phyloP scores from a whole-genome alignment of 805 yeast genomes.

The Candida saitoana region DNA sequence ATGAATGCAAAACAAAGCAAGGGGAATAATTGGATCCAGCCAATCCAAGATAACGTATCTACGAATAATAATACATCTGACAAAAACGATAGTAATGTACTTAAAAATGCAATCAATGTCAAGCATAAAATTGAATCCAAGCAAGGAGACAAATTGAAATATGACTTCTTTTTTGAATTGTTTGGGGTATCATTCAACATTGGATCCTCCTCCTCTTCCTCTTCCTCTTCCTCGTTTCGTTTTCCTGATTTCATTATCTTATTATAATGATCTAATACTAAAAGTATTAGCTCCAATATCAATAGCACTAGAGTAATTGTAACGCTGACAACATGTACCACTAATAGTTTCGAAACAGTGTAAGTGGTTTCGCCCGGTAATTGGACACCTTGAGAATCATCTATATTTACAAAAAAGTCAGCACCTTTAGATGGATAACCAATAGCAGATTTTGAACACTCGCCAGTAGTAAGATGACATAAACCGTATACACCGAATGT shows the following conservation, averaged over 20 bases:
- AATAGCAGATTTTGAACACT: conserved; percentile 31
- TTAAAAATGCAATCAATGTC: conserved; percentile 64
- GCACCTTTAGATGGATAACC: conserved; percentile 32
- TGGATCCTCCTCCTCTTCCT: background rate
- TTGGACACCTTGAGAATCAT: conserved; percentile 21
- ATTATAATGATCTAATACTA: conserved; percentile 8
- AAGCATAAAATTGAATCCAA: conserved; percentile 52
- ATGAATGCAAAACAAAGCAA: conserved; percentile 61
- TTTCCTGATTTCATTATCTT: conserved; percentile 3
- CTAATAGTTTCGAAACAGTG: conserved; percentile 37
- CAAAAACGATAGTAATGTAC: conserved; percentile 68
- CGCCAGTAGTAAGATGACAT: conserved; percentile 24
- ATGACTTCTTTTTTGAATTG: conserved; percentile 5
- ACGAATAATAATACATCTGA: conserved; percentile 79
- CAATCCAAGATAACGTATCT: conserved; percentile 73
- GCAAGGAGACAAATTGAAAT: conserved; percentile 23
- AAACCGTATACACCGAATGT: conserved; percentile 45
- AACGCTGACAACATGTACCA: conserved; percentile 40
- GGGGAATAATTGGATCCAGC: conserved; percentile 77
- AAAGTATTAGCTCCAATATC: conserved; percentile 11
- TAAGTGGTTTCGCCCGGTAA: conserved; percentile 40
- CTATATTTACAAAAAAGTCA: conserved; percentile 10
- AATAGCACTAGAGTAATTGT: conserved; percentile 22
- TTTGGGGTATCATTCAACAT: background rate
- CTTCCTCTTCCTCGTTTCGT: background rate